Base-by-base conservation (phyloP, 805 yeast species). In the Diddensiella santjacobensis region DNA sequence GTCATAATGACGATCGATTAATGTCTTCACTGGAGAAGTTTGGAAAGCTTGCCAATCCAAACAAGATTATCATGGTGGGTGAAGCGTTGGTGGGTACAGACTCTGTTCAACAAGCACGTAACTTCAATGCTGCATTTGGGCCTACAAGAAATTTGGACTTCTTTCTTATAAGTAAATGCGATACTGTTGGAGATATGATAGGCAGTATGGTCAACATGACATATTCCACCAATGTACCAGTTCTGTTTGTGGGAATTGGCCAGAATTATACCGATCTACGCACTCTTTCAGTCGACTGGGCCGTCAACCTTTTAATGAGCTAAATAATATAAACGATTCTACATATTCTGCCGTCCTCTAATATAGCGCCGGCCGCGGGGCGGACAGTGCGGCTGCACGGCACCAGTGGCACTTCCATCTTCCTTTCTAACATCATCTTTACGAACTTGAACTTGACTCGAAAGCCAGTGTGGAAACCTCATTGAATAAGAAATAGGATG, bases 161-260 rank as follows among this genome's bases (percentile, higher is more conserved):
- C 63, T 93, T 91, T 69, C 83, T 91, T 50, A 84, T 91, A 33
- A 85, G 96, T 42, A 91, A 91, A 65, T 93, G 96, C 59, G 99
- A 91, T 64, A 93, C 99, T 0, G 99, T 91, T 23, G 99, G 98
- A 24, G 96, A 89, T 60, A 75, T 91, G 79, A 83, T 91, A 39
- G 99, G 99, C 20, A 83, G 96, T 1, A 87, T 91, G 87, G 96
- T 91, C 22, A 93, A 93, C 65, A 87, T 91, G 96, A 96, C 95
- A 1, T 86, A 86, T 72, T 90, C 96, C 3, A 93, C 98, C 0
- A 87, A 90, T 26, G 93, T 91, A 19, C 99, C 99, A 0, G 93
- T 91, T 31, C 72, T 91, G 55, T 93, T 93, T 66, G 93, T 91
- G 45, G 99, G 99, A 30, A 88, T 90, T 2, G 99, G 99, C 10